phyloP scores from a whole-genome alignment of 257 asterid genomes.

The Euphrasia confusa region DNA sequence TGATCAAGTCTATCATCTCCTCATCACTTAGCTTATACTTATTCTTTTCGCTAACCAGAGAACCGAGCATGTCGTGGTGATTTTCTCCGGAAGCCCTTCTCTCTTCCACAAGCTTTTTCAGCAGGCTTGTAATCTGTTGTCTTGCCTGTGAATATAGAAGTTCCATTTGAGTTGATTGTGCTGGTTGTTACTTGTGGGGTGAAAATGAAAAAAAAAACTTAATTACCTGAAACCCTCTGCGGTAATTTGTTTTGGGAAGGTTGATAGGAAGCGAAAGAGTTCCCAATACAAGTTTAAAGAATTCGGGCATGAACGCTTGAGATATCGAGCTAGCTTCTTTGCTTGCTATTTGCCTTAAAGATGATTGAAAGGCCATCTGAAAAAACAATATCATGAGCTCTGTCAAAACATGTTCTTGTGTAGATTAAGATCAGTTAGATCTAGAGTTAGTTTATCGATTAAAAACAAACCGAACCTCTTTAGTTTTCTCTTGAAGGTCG shows the following conservation, averaged over 20 bases:
- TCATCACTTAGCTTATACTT: conserved; percentile 63
- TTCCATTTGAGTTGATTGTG: background rate
- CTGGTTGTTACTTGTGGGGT: background rate
- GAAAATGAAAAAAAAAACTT: conserved; percentile 20
- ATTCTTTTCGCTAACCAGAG: conserved; percentile 41
- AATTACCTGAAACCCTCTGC: conserved; percentile 75
- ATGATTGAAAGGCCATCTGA: conserved; percentile 95
- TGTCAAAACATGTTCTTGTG: conserved; percentile 17
- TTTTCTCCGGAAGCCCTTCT: conserved; percentile 46
- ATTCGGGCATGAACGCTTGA: conserved; percentile 75
- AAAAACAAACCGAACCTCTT: conserved; percentile 49
- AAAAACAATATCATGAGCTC: background rate
- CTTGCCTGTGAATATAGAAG: conserved; percentile 64
- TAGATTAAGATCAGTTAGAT: conserved; percentile 20
- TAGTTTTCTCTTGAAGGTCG: conserved; percentile 77
- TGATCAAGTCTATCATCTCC: conserved; percentile 75
- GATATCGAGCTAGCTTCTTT: conserved; percentile 61
- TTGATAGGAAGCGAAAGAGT: conserved; percentile 92
- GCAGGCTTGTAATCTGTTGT: conserved; percentile 49
- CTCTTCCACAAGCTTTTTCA: conserved; percentile 50
- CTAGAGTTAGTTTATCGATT: conserved; percentile 1
- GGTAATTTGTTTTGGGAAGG: conserved; percentile 80
- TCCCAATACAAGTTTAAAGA: conserved; percentile 85
- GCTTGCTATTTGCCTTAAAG: conserved; percentile 83
- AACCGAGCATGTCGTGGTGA: conserved; percentile 65